Base-by-base conservation (phyloP, 192 early-diverging fungal genomes). In the Gryganskiella cystojenkinii region DNA sequence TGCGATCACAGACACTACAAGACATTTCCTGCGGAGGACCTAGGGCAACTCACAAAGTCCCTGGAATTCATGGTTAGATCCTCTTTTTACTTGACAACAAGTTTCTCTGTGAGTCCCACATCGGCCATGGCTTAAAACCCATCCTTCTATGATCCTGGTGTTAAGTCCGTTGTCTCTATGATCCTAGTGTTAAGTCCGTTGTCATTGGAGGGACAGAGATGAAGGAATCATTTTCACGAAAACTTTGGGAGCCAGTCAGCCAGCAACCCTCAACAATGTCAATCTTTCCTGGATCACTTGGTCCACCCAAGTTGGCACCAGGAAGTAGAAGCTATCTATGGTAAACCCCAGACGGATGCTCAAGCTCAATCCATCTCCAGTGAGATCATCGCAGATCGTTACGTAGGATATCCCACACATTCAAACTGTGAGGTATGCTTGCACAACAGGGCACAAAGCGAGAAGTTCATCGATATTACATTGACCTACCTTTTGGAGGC, bases 191-290 rank as follows among this genome's bases (percentile, higher is more conserved):
- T 7, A 51, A 6, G 24, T 51, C 49, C 49, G 7, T 51, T 7
- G 24, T 51, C 22, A 22, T 51, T 51, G 49, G 24, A 51, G 20
- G n/a, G 25, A 10, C 17, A 51, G 24, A 22, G 49, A 51, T 22
- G 49, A 51, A 24, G 49, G 49, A 4, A 51, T 22, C 24, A 15
- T 51, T 51, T 51, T 51, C 24, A 25, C 7, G 3, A 24, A 22
- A 15, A 51, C 49, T 15, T 22, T 22, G n/a, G 49, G 49, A 51
- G 49, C 49, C n/a, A 51, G n/a, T 51, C n/a, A 51, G 49, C 49
- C n/a, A 51, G n/a, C 24, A 22, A 51, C 24, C 9, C 24, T 22
- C 49, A 22, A 10, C 49, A 51, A 10, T 51, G 49, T 15, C 49
- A 24, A 22, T 24, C 49, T 3, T 51, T 51, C 49, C 49, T 51